phyloP scores from a whole-genome alignment of 805 yeast species.

The Metschnikowia noctiluminum region DNA sequence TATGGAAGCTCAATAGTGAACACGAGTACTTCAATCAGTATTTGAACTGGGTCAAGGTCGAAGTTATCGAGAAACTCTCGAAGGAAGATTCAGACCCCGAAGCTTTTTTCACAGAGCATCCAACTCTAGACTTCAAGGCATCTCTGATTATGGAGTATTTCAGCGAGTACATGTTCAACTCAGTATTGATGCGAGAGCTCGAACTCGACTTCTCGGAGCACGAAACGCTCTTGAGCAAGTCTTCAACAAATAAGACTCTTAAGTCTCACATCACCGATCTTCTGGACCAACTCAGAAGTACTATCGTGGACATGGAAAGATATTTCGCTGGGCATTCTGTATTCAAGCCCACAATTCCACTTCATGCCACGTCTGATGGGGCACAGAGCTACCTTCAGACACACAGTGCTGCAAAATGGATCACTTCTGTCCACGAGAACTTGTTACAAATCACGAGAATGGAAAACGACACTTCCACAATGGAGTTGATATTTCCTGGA shows the following conservation, averaged over 20 bases:
- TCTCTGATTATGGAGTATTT: constrained; percentile 16
- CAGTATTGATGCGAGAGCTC: constrained; percentile 9
- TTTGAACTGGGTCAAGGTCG: constrained; percentile 41
- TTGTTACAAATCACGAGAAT: constrained; percentile 2
- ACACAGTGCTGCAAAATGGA: neutral
- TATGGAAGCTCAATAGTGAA: constrained; percentile 45
- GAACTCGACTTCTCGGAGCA: constrained; percentile 3
- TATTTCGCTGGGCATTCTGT: constrained; percentile 21
- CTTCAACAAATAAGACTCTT: neutral
- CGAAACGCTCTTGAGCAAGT: constrained; percentile 7
- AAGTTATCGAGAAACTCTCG: constrained; percentile 34
- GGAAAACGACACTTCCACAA: neutral
- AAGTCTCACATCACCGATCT: neutral
- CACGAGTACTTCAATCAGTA: constrained; percentile 45
- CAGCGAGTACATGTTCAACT: constrained; percentile 10
- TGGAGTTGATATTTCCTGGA: constrained; percentile 1
- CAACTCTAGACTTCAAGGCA: constrained; percentile 14
- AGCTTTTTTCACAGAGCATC: constrained; percentile 14
- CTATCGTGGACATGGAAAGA: constrained; percentile 28
- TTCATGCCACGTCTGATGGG: constrained; percentile 10
- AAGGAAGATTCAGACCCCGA: constrained; percentile 34
- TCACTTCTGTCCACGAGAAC: constrained; percentile 5
- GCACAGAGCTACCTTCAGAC: constrained; percentile 1
- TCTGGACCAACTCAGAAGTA: constrained; percentile 4
- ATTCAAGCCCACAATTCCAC: constrained; percentile 11